Evolutionary conservation across 371 early-diverging fungal species (phyloP).

Genomic region (Mortierella sp.): DNA sequence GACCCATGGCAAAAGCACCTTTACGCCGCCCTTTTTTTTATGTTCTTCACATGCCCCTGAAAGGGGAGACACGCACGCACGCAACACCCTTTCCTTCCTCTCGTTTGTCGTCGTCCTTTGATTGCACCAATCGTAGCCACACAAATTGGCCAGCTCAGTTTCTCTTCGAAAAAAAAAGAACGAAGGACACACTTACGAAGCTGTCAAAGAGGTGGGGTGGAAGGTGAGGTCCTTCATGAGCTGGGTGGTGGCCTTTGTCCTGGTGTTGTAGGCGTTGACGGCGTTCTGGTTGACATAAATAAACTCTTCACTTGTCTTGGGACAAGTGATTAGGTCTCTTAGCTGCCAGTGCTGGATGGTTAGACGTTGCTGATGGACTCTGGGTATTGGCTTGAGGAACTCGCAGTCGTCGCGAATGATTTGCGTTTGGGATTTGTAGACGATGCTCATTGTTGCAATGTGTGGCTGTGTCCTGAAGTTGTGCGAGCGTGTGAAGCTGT

Average conservation of each 20-base stretch:
- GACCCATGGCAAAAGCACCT: not conserved
- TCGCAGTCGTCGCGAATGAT: constrained; percentile 54
- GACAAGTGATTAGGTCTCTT: constrained; percentile 88
- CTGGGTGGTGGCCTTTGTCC: constrained; percentile 61
- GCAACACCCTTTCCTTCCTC: not conserved
- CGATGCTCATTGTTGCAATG: constrained; percentile 19
- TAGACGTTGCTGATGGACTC: constrained; percentile 66
- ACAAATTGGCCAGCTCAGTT: not conserved
- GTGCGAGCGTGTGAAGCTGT: not conserved
- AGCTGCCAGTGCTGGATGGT: constrained; percentile 90
- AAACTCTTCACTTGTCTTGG: constrained; percentile 67
- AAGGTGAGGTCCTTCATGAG: constrained; percentile 80
- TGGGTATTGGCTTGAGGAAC: constrained; percentile 61
- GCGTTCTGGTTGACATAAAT: constrained; percentile 73
- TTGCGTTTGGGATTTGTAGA: constrained; percentile 29
- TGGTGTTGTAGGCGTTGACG: constrained; percentile 75
- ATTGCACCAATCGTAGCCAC: not conserved
- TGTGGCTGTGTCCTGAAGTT: not conserved
- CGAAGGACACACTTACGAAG: constrained; percentile 30
- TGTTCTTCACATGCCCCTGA: constrained; percentile 9
- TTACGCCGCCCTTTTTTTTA: not conserved
- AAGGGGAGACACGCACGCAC: not conserved
- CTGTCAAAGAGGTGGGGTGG: constrained; percentile 78
- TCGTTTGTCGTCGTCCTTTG: not conserved
- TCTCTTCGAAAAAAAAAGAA: not conserved